A percentile compares a stretch with the other conserved stretches of the same genome.
phyloP scores from a whole-genome alignment of 2,329 filamentous ascomycete species.

The Fusarium sp. region DNA sequence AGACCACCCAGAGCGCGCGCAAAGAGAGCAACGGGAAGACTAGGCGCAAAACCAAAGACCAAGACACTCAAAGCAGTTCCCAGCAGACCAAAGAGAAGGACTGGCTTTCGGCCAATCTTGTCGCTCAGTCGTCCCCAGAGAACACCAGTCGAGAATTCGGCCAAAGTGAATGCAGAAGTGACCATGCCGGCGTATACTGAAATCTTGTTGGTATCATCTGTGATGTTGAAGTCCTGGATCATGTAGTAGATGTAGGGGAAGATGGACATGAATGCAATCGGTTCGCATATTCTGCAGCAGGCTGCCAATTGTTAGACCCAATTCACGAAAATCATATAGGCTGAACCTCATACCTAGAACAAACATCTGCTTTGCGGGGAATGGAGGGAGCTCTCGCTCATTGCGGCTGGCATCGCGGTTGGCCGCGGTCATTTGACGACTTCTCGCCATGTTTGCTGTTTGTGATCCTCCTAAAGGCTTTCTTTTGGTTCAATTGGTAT shows the following conservation, averaged over 20 bases:
- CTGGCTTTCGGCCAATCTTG: conserved; percentile 89
- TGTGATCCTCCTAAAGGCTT: conserved; percentile 24
- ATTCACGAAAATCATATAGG: background rate
- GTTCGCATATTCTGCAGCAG: conserved; percentile 95
- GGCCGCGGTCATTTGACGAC: conserved; percentile 40
- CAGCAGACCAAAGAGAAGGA: conserved; percentile 87
- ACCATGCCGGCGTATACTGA: conserved; percentile 96
- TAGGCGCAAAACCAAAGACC: conserved; percentile 90
- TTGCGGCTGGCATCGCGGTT: conserved; percentile 41
- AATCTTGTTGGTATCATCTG: conserved; percentile 81
- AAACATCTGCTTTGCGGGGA: conserved; percentile 61
- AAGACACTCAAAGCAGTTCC: conserved; percentile 95
- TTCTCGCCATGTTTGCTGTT: conserved; percentile 47
- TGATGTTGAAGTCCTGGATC: conserved; percentile 91
- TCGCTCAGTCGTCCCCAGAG: conserved; percentile 96
- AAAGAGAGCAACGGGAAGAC: conserved; percentile 82
- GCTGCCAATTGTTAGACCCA: conserved; percentile 62
- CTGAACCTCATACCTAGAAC: conserved; percentile 58
- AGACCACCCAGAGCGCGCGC: conserved; percentile 90
- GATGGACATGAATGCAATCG: conserved; percentile 99
- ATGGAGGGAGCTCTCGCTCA: conserved; percentile 48
- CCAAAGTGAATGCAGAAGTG: conserved; percentile 94
- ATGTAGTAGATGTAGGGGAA: conserved; percentile 99
- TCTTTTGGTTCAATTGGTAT: conserved; percentile 8
- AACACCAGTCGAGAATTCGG: conserved; percentile 92